These are phyloP conservation scores for Diaporthe nobilis DNA, from an alignment of 2,329 filamentous ascomycete species.

Conservation along the genomic window DNA sequence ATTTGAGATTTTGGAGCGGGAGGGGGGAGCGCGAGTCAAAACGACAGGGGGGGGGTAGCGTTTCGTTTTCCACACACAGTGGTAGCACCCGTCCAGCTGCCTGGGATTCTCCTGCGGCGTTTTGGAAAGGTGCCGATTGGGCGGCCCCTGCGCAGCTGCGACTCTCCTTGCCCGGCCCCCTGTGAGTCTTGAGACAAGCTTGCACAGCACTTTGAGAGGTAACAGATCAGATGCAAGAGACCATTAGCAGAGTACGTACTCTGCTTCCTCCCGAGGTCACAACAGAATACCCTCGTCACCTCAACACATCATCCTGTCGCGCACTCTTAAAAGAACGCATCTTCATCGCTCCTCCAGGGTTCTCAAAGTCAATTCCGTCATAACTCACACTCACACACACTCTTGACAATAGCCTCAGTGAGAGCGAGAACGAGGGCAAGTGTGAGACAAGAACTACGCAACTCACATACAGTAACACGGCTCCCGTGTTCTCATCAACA, in stretches of 20 bases:
- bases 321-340: background rate
- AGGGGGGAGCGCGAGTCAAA: no score
- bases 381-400: background rate
- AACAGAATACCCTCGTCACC: background rate
- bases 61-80: no score
- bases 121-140: slow-evolving; percentile 33
- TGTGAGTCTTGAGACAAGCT: slow-evolving; percentile 26
- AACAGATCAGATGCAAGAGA: slow-evolving; percentile 3
- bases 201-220: background rate
- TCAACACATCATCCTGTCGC: background rate
- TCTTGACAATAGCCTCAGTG: background rate
- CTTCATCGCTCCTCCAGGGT: background rate
- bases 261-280: slow-evolving; percentile 9
- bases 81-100: background rate
- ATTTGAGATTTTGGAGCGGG: no score
- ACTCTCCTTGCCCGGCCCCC: background rate
- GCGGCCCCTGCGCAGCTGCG: slow-evolving; percentile 23
- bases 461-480: background rate
- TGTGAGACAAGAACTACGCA: background rate
- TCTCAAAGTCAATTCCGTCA: background rate
- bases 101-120: slow-evolving; percentile 8
- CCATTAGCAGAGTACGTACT: background rate
- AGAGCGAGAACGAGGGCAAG: background rate
- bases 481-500: slow-evolving; percentile 45
- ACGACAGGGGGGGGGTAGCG: no score